phyloP scores from a whole-genome alignment of 257 asterid species.

The Oldenlandia corymbosa region DNA sequence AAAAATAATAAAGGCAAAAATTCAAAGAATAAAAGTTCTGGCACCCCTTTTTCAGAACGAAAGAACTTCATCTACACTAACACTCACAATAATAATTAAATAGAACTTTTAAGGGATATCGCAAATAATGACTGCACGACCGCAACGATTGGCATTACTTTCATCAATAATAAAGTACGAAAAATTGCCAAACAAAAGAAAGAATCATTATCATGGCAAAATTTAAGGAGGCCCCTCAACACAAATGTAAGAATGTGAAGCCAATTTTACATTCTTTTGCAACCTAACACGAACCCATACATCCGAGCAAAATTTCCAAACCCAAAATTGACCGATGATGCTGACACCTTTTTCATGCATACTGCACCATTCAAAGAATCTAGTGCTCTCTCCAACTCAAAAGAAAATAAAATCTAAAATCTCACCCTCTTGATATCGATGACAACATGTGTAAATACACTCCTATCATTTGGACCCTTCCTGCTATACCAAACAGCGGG shows the following conservation, averaged over 20 bases:
- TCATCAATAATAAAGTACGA: too few species aligned
- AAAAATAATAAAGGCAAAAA: too few species aligned
- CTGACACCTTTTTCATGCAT: slow-evolving; percentile 6
- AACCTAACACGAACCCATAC: slow-evolving; percentile 11
- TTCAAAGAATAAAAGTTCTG: too few species aligned
- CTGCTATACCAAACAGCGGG: slow-evolving; percentile 11
- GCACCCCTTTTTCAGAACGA: too few species aligned
- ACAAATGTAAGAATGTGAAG: slow-evolving; percentile 16
- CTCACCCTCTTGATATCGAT: slow-evolving; percentile 2
- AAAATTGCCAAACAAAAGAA: neutral
- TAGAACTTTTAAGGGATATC: too few species aligned
- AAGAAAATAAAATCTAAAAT: slow-evolving; percentile 4
- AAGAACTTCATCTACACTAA: too few species aligned
- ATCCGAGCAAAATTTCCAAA: slow-evolving; percentile 3
- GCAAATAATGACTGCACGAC: too few species aligned
- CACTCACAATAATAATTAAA: too few species aligned
- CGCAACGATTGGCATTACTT: too few species aligned
- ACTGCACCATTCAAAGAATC: slow-evolving; percentile 9
- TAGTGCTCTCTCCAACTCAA: slow-evolving; percentile 2
- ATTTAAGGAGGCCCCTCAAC: slow-evolving; percentile 2
- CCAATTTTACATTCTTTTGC: slow-evolving; percentile 16
- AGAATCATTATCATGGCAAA: neutral
- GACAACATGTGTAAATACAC: slow-evolving; percentile 4
- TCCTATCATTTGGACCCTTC: slow-evolving; percentile 1
- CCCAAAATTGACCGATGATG: slow-evolving; percentile 25